Conservation (phyloP, 2,329 filamentous ascomycete genomes). For the Plenodomus biglobosus region DNA sequence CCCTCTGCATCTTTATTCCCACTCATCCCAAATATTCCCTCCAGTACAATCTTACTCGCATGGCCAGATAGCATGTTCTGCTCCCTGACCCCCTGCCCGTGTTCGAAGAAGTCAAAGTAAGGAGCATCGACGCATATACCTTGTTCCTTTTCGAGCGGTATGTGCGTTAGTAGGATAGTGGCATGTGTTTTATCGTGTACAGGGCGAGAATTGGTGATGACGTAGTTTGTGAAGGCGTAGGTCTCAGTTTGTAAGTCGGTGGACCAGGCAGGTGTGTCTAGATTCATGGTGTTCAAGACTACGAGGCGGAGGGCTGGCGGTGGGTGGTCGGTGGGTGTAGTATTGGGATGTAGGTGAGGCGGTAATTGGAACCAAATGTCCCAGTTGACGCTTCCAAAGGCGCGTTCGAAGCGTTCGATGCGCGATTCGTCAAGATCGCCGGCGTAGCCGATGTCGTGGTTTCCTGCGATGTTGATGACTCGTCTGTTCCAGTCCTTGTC, state of each 20-base stretch:
- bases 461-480: constrained; percentile 88
- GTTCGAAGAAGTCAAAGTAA: constrained; percentile 74
- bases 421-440: constrained; percentile 81
- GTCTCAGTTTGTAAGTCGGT: constrained; percentile 70
- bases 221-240: constrained; percentile 72
- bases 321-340: constrained; percentile 11
- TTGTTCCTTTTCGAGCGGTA: constrained; percentile 80
- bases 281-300: constrained; percentile 88
- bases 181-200: constrained; percentile 67
- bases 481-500: constrained; percentile 68
- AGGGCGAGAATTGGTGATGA: constrained; percentile 63
- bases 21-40: constrained; percentile 80
- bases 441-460: constrained; percentile 95
- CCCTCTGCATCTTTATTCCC: constrained; percentile 61
- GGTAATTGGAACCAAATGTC: constrained; percentile 67
- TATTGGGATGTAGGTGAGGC: constrained; percentile 2
- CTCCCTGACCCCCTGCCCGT: constrained; percentile 72
- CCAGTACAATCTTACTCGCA: constrained; percentile 69
- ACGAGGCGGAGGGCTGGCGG: constrained; percentile 76
- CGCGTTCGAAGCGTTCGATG: constrained; percentile 76
- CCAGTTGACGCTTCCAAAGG: constrained; percentile 89
- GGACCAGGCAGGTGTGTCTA: constrained; percentile 78
- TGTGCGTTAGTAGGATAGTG: constrained; percentile 86
- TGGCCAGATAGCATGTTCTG: constrained; percentile 84
- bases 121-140: constrained; percentile 85